phyloP scores from a whole-genome alignment of 1,284 basidiomycete species.

The Cryptococcus sp. region DNA sequence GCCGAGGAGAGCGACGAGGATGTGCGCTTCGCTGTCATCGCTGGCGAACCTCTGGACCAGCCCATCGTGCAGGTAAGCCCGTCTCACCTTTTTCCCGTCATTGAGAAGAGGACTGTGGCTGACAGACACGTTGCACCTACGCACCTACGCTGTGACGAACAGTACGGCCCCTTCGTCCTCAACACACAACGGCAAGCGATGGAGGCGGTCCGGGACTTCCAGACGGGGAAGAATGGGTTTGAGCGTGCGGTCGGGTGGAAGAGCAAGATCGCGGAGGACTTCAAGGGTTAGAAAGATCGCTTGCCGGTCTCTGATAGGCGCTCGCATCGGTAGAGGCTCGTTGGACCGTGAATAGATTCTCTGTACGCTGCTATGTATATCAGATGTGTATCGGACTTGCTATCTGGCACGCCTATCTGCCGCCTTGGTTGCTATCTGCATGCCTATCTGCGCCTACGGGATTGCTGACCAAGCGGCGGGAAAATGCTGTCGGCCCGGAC shows the following conservation, averaged over 20 bases:
- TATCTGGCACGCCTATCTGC: too few species aligned
- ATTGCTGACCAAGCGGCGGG: too few species aligned
- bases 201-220: conserved; percentile 78
- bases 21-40: conserved; percentile 71
- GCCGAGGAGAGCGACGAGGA: conserved; percentile 56
- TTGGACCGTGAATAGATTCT: too few species aligned
- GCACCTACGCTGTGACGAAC: too few species aligned
- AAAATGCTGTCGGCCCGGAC: too few species aligned
- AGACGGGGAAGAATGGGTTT: conserved; percentile 76
- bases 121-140: too few species aligned
- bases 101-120: background rate
- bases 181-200: conserved; percentile 74
- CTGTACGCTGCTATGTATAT: too few species aligned
- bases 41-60: conserved; percentile 87
- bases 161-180: conserved; percentile 62
- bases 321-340: too few species aligned
- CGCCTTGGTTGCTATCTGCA: too few species aligned
- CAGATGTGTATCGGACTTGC: too few species aligned
- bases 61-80: conserved; percentile 63
- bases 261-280: conserved; percentile 65
- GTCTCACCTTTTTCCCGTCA: background rate
- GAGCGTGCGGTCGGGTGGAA: conserved; percentile 86
- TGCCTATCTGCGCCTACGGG: too few species aligned
- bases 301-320: too few species aligned
- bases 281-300: background rate